Base-by-base conservation (phyloP, 1,284 basidiomycete species). In the Cutaneotrichosporon spelunceum region DNA sequence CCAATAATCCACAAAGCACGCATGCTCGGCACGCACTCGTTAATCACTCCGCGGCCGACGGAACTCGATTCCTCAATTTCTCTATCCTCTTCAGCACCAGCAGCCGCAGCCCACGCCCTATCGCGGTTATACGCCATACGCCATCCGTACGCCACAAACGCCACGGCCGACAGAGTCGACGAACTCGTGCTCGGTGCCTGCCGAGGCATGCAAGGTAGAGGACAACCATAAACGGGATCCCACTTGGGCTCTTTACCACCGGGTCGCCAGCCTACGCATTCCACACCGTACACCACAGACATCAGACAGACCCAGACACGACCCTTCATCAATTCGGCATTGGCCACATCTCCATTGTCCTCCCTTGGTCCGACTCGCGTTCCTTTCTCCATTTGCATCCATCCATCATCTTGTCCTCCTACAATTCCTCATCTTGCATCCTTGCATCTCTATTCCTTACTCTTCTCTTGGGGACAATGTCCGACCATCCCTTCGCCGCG, bases 401-500 rank as follows among this genome's bases (percentile, higher is more conserved):
- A 19, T n/a, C 27, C 24, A 4, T 34, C 53, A 10, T 44, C 36
- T 26, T 14, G n/a, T 11, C 19, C 39, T 26, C 24, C 45, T 23
- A 47, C 4, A 21, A 24, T 5, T 39, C 39, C 4, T n/a, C 39
- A 19, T 42, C 39, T n/a, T n/a, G 4, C 24, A 2, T 34, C 36
- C 21, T 27, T 44, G 21, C 39, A 24, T 44, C 26, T 14, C 53
- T 26, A 11, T 11, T 26, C 16, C 53, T 13, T 21, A 19, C 39
- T 16, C 36, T 8, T 19, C 45, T 11, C 45, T 7, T 23, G 23
- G 45, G 23, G 6, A 27, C 27, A 14, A 50, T 50, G 48, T 50
- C 48, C 48, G 48, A 50, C 34, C 56, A 58, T 26, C 47, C 23
- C 33, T 42, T 34, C 42, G 21, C 39, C 19, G 39, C n/a, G 21